A percentile compares a stretch with the other conserved stretches of the same genome.
phyloP scores from a whole-genome alignment of 495 filamentous ascomycete genomes.

The Niebla homalea region DNA sequence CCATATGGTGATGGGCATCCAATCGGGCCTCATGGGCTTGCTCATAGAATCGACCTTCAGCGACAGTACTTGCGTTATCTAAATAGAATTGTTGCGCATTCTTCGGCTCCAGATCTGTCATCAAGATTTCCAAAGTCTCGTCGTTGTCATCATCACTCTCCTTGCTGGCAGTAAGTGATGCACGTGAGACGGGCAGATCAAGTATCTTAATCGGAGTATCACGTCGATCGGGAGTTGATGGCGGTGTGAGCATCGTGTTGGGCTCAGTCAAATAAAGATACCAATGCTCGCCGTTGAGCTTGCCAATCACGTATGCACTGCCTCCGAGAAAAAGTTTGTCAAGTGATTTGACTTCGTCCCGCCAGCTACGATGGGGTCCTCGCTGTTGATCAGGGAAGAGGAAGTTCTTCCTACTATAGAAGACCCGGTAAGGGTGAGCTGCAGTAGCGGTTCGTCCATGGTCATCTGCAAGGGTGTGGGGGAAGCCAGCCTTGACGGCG shows the following conservation, averaged over 20 bases:
- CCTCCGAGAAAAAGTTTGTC: slow-evolving; percentile 83
- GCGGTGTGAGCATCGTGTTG: slow-evolving; percentile 67
- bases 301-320: slow-evolving; percentile 98
- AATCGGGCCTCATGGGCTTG: slow-evolving; percentile 44
- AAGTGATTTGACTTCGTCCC: slow-evolving; percentile 81
- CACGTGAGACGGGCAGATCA: slow-evolving; percentile 27
- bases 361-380: slow-evolving; percentile 94
- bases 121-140: slow-evolving; percentile 93
- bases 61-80: slow-evolving; percentile 80
- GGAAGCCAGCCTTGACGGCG: slow-evolving; percentile 73
- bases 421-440: slow-evolving; percentile 85
- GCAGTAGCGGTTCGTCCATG: slow-evolving; percentile 48
- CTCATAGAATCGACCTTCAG: slow-evolving; percentile 60
- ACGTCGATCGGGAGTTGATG: slow-evolving; percentile 53
- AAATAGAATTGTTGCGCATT: slow-evolving; percentile 96
- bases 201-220: slow-evolving; percentile 60
- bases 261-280: slow-evolving; percentile 94
- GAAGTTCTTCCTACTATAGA: slow-evolving; percentile 98
- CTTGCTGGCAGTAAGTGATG: slow-evolving; percentile 20
- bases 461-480: slow-evolving; percentile 38
- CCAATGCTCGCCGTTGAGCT: slow-evolving; percentile 99
- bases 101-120: slow-evolving; percentile 90
- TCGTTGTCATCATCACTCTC: slow-evolving; percentile 42
- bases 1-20: slow-evolving; percentile 37
- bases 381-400: slow-evolving; percentile 89